Evolutionary conservation across 1,284 basidiomycete genomes (phyloP).

Genomic region (Heliocybe sulcata): DNA sequence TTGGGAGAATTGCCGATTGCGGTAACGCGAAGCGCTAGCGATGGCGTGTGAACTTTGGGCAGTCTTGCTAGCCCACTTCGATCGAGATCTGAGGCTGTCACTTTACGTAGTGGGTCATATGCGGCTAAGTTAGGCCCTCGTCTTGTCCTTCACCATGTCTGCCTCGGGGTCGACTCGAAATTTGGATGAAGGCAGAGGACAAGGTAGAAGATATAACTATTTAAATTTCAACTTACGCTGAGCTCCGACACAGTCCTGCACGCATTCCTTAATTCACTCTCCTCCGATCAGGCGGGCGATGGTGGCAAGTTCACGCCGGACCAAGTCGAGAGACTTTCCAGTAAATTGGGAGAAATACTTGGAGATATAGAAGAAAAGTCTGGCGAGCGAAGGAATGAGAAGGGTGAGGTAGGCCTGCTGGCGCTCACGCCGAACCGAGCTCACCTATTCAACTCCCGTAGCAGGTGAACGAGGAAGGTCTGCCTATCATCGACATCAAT

Average conservation of each 20-base stretch:
- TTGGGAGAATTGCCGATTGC: too few species aligned
- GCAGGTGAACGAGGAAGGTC: slow-evolving; percentile 68
- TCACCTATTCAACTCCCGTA: slow-evolving; percentile 21
- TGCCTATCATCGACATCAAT: slow-evolving; percentile 72
- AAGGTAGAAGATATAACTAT: slow-evolving; percentile 17
- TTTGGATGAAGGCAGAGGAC: slow-evolving; percentile 22
- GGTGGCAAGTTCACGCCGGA: slow-evolving; percentile 35
- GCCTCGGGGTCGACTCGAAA: slow-evolving; percentile 14
- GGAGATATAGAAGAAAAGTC: slow-evolving; percentile 30
- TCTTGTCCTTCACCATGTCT: not conserved
- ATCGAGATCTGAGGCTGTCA: too few species aligned
- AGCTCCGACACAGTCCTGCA: slow-evolving; percentile 34
- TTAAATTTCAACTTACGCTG: slow-evolving; percentile 5
- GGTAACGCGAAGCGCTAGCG: too few species aligned
- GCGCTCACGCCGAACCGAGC: slow-evolving; percentile 1
- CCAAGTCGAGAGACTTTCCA: slow-evolving; percentile 45
- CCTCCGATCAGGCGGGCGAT: slow-evolving; percentile 20
- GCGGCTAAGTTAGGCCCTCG: too few species aligned
- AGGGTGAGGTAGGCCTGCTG: slow-evolving; percentile 49
- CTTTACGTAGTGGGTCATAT: too few species aligned
- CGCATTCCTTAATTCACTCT: slow-evolving; percentile 42
- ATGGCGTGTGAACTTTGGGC: too few species aligned
- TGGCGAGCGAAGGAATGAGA: slow-evolving; percentile 36
- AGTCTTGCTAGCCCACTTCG: too few species aligned
- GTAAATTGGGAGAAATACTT: slow-evolving; percentile 55